Evolutionary conservation across 2,329 filamentous ascomycete genomes (phyloP), one percentile per base, ranked within the genome.

Genomic region (Huntiella omanensis): DNA sequence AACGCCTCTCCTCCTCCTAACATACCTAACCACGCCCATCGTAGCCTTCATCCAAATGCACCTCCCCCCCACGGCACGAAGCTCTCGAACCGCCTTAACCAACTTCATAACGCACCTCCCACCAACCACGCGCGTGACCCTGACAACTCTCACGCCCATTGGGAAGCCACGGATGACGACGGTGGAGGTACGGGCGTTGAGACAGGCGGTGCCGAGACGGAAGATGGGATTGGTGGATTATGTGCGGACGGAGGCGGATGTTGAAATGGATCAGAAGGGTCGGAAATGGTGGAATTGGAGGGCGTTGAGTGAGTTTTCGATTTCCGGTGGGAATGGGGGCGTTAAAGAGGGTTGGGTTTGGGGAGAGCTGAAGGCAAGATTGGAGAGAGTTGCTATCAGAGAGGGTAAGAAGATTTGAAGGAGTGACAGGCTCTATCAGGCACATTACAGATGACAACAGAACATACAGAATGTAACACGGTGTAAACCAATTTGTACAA

Each of bases 11-110:
- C 48, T 74, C 33, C 73, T 77, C 55, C 67, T 84, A 16, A 65
- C 70, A 33, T 80, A 76, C 58, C 70, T 71, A 40, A 75, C 78
- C 2, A 67, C 73, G 0, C 80, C 83, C 3, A 83, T 81, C 55
- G 81, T 88, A 5, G 75, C 76, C 36, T 76, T 77, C 55, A 68
- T 91, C 50, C 75, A 82, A 59, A 63, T 91, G 43, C 70, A 72
- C 16, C 66, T 87, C 1, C 84, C 84, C 0, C 58, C 65, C 1
- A 71, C 70, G 53, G 81, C 80, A 12, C 73, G 80, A 39, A 60
- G 66, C 35, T 80, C 77, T 1, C 70, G 69, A 33, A 62, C 69
- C 22, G 60, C 68, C 43, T 63, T 81, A 16, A 60, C 68, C 49
- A 66, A 68, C 46, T 78, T 71, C 56, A 61, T 71, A 32, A 60